Base-by-base conservation (phyloP, 2,329 filamentous ascomycete species). In the Phialemoniopsis sp. region DNA sequence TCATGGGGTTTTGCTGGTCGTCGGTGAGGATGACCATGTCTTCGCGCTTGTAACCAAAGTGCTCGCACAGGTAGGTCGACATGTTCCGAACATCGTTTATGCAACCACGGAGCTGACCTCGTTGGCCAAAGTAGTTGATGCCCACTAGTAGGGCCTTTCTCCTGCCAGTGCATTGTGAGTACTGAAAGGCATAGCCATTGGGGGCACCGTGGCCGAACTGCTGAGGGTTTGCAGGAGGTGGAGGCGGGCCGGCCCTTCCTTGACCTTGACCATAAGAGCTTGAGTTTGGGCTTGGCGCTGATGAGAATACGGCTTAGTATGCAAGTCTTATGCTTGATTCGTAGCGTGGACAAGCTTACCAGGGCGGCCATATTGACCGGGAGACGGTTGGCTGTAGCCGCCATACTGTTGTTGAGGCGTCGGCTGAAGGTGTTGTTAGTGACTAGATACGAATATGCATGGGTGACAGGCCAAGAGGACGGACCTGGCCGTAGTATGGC, bases 51-150 rank as follows among this genome's bases (percentile, higher is more conserved):
- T 97, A 97, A 21, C 87, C 87, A 61, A 94, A 96, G 56, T 89
- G 82, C 62, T 90, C 81, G 47, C 88, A 87, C 42, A 97, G 71
- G 58, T 95, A 97, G 36, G 78, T 76, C 16, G 89, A 95, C 89
- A 97, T 95, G 68, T 96, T 96, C 66, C 90, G 87, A 32, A 96
- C 91, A 59, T 97, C 91, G 58, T 97, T 96, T 70, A 96, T 96
- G 58, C 91, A 97, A 34, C 91, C 91, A 42, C 89, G 76, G 35
- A 96, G 73, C 70, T 96, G 87, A 19, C 90, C 90, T 42, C 87
- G 81, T 66, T 96, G 90, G 37, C 86, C 83, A 58, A 96, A 96
- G 66, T 97, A 96, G 67, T 96, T 96, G 71, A 96, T 95, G 40
- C 91, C 91, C 51, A 96, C 91, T 45, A 97, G 66, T 21, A 96